Evolutionary conservation across 1,284 basidiomycete genomes (phyloP).

Genomic region (Ceratobasidium sp.): DNA sequence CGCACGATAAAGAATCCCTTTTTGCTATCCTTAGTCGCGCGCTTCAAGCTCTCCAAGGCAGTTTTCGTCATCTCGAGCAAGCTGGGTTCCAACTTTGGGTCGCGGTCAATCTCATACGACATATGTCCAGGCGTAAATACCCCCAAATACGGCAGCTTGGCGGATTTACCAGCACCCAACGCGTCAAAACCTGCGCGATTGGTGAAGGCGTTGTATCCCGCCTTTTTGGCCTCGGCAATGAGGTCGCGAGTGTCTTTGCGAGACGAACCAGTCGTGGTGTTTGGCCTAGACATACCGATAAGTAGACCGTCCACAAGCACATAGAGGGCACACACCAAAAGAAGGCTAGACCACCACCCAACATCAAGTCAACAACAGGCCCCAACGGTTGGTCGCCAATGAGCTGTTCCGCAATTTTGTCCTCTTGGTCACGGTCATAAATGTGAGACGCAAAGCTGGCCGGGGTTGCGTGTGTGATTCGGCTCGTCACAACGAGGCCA

Average conservation of each 20-base stretch:
- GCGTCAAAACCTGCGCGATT: conserved; percentile 46
- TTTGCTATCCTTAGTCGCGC: conserved; percentile 38
- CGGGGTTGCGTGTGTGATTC: conserved; percentile 49
- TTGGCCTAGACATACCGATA: conserved; percentile 40
- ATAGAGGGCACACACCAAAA: conserved; percentile 41
- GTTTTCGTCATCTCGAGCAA: conserved; percentile 48
- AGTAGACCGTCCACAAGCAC: neutral
- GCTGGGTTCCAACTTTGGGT: conserved; percentile 45
- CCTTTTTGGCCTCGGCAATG: conserved; percentile 44
- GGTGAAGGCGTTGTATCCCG: conserved; percentile 44
- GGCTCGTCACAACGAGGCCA: conserved; percentile 47
- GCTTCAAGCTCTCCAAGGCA: conserved; percentile 46
- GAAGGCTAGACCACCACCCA: conserved; percentile 47
- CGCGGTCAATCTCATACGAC: conserved; percentile 49
- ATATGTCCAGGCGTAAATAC: conserved; percentile 46
- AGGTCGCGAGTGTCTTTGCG: conserved; percentile 46
- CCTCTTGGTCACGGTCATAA: conserved; percentile 48
- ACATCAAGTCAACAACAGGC: conserved; percentile 46
- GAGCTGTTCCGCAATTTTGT: conserved; percentile 47
- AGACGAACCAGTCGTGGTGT: conserved; percentile 45
- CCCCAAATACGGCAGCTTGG: conserved; percentile 44
- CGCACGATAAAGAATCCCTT: conserved; percentile 49
- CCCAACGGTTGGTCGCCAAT: conserved; percentile 47
- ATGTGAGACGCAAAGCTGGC: conserved; percentile 47
- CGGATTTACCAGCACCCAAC: conserved; percentile 37